Percentiles rank a stretch among this genome's conserved stretches.
These are phyloP conservation scores for Cyclocybe cylindracea DNA, from an alignment of 768 basidiomycete genomes.

Conservation along the genomic window DNA sequence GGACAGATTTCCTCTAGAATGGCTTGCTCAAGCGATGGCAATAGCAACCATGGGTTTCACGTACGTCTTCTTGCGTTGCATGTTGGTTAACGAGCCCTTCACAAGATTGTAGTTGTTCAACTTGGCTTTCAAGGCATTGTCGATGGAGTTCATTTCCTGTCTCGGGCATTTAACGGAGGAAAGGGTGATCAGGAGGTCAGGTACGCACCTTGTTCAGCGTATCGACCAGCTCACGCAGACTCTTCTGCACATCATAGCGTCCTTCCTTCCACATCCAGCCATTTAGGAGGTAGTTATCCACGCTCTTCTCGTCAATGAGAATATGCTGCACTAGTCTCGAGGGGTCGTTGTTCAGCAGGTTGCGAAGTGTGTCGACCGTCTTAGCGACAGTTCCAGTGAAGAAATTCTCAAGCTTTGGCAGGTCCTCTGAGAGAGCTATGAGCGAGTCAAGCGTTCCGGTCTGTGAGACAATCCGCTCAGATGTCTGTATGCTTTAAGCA, in stretches of 20 bases:
- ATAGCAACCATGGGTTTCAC: conserved; percentile 9
- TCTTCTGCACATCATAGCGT: conserved; percentile 82
- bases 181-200: neutral
- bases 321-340: conserved; percentile 73
- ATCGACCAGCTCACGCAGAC: conserved; percentile 84
- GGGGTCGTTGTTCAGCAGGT: conserved; percentile 86
- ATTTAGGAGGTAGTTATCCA: conserved; percentile 78
- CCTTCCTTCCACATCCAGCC: conserved; percentile 95
- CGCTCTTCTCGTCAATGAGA: conserved; percentile 74
- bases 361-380: conserved; percentile 91
- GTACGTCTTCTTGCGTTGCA: conserved; percentile 94
- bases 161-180: conserved; percentile 8
- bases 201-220: conserved; percentile 74
- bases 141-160: conserved; percentile 93
- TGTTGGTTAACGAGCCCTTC: conserved; percentile 87
- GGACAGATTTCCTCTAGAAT: conserved; percentile 87
- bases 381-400: conserved; percentile 91
- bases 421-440: conserved; percentile 85
- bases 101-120: conserved; percentile 90
- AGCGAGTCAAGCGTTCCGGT: conserved; percentile 93
- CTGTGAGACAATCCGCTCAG: conserved; percentile 41
- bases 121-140: conserved; percentile 92
- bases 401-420: conserved; percentile 88
- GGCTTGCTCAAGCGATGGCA: conserved; percentile 4
- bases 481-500: conserved; percentile 10